phyloP scores from a whole-genome alignment of 768 basidiomycete species.

The Kwoniella shandongensis region DNA sequence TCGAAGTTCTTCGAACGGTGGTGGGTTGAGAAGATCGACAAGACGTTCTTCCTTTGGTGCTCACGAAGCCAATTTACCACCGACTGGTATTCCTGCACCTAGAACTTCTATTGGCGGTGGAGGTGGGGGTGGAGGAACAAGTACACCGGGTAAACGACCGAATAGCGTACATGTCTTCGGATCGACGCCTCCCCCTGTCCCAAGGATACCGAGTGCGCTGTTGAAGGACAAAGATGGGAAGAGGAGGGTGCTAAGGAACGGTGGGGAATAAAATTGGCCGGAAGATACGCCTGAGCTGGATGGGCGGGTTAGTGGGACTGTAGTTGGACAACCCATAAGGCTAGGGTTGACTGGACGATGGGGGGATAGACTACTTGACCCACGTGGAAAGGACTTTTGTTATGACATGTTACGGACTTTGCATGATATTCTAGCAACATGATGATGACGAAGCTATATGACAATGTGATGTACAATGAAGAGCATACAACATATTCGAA shows the following conservation, averaged over 20 bases:
- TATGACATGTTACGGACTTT: too few relatives aligned
- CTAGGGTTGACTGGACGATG: too few relatives aligned
- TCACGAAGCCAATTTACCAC: constrained; percentile 11
- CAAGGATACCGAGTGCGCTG: constrained; percentile 43
- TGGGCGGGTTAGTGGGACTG: too few relatives aligned
- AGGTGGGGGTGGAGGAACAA: too few relatives aligned
- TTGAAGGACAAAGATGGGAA: constrained; percentile 19
- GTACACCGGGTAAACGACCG: constrained; percentile 24
- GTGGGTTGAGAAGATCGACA: constrained; percentile 11
- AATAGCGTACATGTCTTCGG: constrained; percentile 34
- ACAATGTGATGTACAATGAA: not conserved
- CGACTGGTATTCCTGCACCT: constrained; percentile 30
- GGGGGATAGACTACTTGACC: too few relatives aligned
- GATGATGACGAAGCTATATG: not conserved
- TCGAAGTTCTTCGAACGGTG: not conserved
- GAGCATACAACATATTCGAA: not conserved
- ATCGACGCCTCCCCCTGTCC: constrained; percentile 41
- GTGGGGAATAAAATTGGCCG: too few relatives aligned
- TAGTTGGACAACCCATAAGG: too few relatives aligned
- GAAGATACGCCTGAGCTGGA: too few relatives aligned
- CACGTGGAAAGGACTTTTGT: too few relatives aligned
- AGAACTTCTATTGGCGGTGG: constrained; percentile 6
- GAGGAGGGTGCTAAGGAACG: not conserved
- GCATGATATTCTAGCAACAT: too few relatives aligned
- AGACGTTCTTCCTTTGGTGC: constrained; percentile 31